Conservation (phyloP, 306 rosid species). For the Cucumis hystrix region DNA sequence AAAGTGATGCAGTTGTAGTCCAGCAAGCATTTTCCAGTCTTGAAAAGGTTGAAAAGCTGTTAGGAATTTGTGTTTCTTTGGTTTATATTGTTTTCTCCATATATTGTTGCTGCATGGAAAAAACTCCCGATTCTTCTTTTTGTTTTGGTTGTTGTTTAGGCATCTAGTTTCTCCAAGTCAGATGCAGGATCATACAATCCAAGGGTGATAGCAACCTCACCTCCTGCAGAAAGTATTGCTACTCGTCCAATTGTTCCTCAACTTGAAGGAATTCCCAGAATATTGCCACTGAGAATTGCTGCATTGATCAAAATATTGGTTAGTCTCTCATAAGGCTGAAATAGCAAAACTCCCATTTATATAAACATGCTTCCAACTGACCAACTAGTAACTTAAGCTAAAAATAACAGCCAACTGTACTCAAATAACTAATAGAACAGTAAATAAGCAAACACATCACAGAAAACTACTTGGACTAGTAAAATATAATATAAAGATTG, state of each 20-base stretch:
- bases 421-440: background rate
- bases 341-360: background rate
- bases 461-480: background rate
- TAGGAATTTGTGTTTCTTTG: background rate
- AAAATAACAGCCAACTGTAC: background rate
- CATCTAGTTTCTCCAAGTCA: slow-evolving; percentile 54
- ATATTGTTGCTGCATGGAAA: slow-evolving; percentile 3
- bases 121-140: background rate
- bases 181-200: slow-evolving; percentile 52
- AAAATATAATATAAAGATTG: background rate
- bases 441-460: background rate
- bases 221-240: slow-evolving; percentile 26
- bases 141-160: slow-evolving; percentile 26
- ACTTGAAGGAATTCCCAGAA: slow-evolving; percentile 41
- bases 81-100: background rate
- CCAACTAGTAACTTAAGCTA: background rate
- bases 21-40: slow-evolving; percentile 65
- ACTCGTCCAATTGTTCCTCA: slow-evolving; percentile 49
- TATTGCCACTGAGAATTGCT: slow-evolving; percentile 68
- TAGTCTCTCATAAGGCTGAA: slow-evolving; percentile 18
- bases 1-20: slow-evolving; percentile 79
- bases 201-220: slow-evolving; percentile 55
- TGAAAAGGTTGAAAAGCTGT: slow-evolving; percentile 40
- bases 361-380: background rate
- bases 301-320: slow-evolving; percentile 85